A percentile compares a stretch with the other conserved stretches of the same genome.
phyloP scores from a whole-genome alignment of 23 red algal genomes.

The Pyropia haitanensis region DNA sequence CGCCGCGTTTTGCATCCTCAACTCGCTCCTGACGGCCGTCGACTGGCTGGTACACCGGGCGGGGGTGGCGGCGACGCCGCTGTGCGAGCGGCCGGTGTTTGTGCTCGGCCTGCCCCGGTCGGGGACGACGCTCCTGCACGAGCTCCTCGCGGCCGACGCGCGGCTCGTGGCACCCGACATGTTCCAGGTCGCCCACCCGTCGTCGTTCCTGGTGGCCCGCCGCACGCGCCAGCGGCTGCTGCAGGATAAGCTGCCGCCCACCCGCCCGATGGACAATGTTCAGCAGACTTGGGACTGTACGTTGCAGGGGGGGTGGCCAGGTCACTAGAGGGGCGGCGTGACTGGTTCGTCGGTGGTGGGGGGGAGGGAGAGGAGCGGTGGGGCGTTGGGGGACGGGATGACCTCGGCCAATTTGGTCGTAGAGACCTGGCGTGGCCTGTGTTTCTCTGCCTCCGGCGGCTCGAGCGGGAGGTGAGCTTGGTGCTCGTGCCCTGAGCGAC shows the following conservation, averaged over 20 bases:
- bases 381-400: no score
- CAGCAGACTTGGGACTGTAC: background rate
- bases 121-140: conserved; percentile 3
- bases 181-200: background rate
- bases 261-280: conserved; percentile 6
- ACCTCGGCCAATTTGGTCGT: no score
- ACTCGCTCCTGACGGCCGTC: background rate
- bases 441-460: no score
- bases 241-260: background rate
- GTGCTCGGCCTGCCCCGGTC: background rate
- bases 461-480: no score
- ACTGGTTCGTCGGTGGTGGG: no score
- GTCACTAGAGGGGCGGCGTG: no score
- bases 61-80: background rate
- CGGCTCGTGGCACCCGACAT: background rate
- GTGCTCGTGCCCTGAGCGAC: no score
- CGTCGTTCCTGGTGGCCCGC: background rate
- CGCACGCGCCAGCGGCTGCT: background rate
- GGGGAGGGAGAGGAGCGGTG: no score
- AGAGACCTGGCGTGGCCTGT: no score
- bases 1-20: background rate
- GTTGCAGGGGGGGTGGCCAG: no score
- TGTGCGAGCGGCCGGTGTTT: background rate
- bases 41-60: background rate
- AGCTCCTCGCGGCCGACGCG: conserved; percentile 1